Evolutionary conservation across 345 rosid genomes (phyloP).

Genomic region (Hibiscus mutabilis): DNA sequence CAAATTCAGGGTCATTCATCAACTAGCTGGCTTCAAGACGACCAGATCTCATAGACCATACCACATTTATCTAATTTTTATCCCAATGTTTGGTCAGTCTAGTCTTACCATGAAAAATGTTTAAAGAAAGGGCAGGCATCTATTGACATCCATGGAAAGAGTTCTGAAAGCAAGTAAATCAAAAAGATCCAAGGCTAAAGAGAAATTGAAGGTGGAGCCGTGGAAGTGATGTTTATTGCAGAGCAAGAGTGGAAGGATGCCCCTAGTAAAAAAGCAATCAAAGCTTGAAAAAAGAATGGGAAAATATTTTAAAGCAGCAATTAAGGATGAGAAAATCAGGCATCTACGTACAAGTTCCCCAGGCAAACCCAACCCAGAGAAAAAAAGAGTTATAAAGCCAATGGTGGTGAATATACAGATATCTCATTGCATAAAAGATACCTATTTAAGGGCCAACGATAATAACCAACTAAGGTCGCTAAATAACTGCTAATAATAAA

Average conservation of each 20-base stretch:
- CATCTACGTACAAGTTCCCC: background rate
- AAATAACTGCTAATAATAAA: background rate
- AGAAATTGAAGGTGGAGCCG: background rate
- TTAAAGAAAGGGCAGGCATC: background rate
- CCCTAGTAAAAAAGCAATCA: background rate
- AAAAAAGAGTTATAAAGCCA: background rate
- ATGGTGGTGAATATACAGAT: background rate
- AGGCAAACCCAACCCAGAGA: background rate
- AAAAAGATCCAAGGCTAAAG: background rate
- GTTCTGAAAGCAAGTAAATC: background rate
- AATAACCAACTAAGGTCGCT: background rate
- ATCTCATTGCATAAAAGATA: background rate
- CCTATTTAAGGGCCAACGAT: background rate
- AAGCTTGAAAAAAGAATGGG: background rate
- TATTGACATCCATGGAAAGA: background rate
- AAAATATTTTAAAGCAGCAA: background rate
- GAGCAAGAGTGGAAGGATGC: background rate
- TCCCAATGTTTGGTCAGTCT: background rate
- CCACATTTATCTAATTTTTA: background rate
- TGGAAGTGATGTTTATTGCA: background rate
- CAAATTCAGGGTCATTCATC: background rate
- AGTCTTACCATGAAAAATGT: background rate
- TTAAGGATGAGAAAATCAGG: conserved; percentile 2
- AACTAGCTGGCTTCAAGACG: background rate
- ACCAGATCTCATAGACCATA: background rate